Percentiles rank a stretch among this genome's conserved stretches.
Conservation (phyloP, 192 early-diverging fungal species). For the Coemansia biformis region DNA sequence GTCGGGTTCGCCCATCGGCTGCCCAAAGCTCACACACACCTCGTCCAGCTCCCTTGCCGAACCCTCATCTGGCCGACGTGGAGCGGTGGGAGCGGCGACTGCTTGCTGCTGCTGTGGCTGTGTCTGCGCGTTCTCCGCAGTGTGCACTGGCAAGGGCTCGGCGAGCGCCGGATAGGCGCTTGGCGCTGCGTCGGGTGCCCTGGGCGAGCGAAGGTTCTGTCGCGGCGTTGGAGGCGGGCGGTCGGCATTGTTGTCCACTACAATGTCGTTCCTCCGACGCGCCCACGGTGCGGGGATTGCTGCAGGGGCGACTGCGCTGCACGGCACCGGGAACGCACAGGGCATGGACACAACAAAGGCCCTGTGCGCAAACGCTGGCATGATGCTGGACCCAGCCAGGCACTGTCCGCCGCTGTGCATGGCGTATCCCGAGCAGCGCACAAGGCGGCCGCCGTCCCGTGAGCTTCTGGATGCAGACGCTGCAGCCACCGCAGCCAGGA, state of each 20-base stretch:
- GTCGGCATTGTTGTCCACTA: too few relatives aligned
- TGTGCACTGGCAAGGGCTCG: background rate
- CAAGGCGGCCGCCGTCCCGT: background rate
- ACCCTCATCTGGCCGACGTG: too few relatives aligned
- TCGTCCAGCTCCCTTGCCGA: slow-evolving; percentile 21
- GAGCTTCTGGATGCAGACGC: background rate
- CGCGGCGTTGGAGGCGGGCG: too few relatives aligned
- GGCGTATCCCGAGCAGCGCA: slow-evolving; percentile 21
- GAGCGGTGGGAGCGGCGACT: too few relatives aligned
- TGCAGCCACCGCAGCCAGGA: slow-evolving; percentile 1
- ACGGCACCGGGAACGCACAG: slow-evolving; percentile 17
- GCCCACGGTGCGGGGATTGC: slow-evolving; percentile 21
- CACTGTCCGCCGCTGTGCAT: slow-evolving; percentile 3
- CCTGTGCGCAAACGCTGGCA: slow-evolving; percentile 32
- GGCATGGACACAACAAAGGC: slow-evolving; percentile 34
- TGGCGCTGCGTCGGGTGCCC: too few relatives aligned
- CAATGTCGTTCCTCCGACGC: slow-evolving; percentile 10
- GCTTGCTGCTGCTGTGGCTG: background rate
- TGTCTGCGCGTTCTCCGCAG: too few relatives aligned
- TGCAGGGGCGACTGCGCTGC: slow-evolving; percentile 23
- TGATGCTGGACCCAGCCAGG: background rate
- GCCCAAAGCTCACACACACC: slow-evolving; percentile 16
- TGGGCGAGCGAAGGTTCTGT: too few relatives aligned
- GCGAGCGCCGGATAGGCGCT: slow-evolving; percentile 1
- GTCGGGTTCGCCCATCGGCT: too few relatives aligned